Conservation (phyloP, 2,329 filamentous ascomycete genomes). For the Fusarium marasasianum region DNA sequence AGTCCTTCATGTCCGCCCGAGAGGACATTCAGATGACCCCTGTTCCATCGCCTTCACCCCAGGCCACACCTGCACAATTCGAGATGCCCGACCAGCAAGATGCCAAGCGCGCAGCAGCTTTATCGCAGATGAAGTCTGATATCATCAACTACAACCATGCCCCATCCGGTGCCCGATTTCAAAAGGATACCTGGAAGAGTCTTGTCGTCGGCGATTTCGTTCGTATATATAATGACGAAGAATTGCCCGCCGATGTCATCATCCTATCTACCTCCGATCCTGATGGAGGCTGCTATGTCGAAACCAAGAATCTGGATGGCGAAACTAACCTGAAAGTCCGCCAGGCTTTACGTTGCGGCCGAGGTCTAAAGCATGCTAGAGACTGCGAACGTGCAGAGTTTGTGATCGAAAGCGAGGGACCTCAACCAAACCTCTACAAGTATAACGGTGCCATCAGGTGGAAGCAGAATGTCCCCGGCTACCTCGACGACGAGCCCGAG, state of each 20-base stretch:
- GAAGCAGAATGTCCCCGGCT: constrained; percentile 75
- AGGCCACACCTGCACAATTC: constrained; percentile 46
- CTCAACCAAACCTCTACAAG: constrained; percentile 93
- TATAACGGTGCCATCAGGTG: constrained; percentile 92
- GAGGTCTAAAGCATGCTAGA: constrained; percentile 83
- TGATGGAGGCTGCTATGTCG: constrained; percentile 95
- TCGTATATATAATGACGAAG: constrained; percentile 94
- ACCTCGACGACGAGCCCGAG: constrained; percentile 68
- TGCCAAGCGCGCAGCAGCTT: constrained; percentile 48
- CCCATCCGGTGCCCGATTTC: constrained; percentile 80
- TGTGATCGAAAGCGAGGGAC: constrained; percentile 85
- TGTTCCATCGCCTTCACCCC: constrained; percentile 80
- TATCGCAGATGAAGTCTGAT: constrained; percentile 60
- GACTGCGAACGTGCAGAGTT: constrained; percentile 94
- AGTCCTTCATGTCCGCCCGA: constrained; percentile 63
- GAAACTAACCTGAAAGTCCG: constrained; percentile 98
- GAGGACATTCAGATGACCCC: constrained; percentile 96
- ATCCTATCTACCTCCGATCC: constrained; percentile 92
- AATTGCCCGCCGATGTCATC: constrained; percentile 92
- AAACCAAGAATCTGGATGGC: constrained; percentile 97
- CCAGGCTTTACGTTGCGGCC: constrained; percentile 86
- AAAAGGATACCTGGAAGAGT: constrained; percentile 94
- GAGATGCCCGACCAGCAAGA: constrained; percentile 52
- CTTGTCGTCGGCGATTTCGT: constrained; percentile 96
- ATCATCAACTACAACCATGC: constrained; percentile 78